Conservation (phyloP, 75 land plant species). For the Selaginella moellendorffii region DNA sequence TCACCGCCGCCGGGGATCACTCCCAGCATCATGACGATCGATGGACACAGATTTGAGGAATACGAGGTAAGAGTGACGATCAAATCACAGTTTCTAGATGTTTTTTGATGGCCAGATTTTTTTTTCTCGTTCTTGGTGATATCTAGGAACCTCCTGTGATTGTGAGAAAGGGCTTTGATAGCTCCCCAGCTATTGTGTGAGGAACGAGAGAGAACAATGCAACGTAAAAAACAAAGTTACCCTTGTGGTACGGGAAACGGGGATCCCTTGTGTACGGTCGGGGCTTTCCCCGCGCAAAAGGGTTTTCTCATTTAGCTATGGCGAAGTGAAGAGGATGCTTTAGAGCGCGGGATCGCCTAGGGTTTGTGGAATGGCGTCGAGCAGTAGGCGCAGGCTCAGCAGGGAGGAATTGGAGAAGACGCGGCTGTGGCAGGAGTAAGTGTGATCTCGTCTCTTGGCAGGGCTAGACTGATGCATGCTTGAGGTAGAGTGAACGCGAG, state of each 20-base stretch:
- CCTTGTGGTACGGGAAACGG: too few relatives aligned
- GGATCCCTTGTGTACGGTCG: neutral
- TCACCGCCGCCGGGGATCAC: slow-evolving; percentile 42
- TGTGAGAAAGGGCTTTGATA: too few relatives aligned
- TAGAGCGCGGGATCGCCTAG: too few relatives aligned
- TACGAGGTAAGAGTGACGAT: slow-evolving; percentile 65
- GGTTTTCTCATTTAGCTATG: neutral
- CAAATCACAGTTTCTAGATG: too few relatives aligned
- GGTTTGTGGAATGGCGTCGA: neutral
- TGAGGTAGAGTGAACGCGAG: neutral
- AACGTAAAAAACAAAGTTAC: too few relatives aligned
- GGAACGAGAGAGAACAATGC: too few relatives aligned
- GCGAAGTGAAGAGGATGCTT: neutral
- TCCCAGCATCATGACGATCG: slow-evolving; percentile 48
- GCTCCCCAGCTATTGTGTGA: too few relatives aligned
- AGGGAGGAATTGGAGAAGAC: neutral
- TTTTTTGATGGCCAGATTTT: too few relatives aligned
- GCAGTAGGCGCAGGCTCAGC: neutral
- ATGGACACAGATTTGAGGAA: slow-evolving; percentile 93
- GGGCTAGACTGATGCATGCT: neutral
- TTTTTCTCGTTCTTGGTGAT: too few relatives aligned
- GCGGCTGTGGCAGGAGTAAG: neutral
- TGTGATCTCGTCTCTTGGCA: neutral
- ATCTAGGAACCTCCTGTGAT: too few relatives aligned
- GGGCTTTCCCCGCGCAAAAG: neutral